phyloP scores from a whole-genome alignment of 371 early-diverging fungal genomes.

The Mycotypha africana region DNA sequence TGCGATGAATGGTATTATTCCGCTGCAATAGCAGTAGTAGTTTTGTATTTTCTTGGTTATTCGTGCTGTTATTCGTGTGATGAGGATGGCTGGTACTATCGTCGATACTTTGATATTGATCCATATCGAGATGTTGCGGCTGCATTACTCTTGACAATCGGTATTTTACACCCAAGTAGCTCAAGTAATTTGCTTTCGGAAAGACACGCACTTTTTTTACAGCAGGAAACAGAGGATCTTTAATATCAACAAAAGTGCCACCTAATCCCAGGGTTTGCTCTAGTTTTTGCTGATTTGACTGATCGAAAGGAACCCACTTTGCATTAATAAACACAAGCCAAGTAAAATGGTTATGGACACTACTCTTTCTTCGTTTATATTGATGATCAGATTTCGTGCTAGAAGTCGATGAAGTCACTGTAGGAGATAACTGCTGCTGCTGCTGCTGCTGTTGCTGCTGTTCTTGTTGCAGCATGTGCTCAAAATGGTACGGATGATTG shows the following conservation, averaged over 20 bases:
- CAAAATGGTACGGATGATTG: slow-evolving; percentile 34
- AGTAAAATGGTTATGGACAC: slow-evolving; percentile 20
- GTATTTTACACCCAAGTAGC: slow-evolving; percentile 44
- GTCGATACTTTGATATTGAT: no score
- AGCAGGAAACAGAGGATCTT: slow-evolving; percentile 36
- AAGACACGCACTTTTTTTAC: slow-evolving; percentile 45
- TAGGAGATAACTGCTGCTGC: no score
- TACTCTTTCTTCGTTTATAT: no score
- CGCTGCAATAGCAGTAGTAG: no score
- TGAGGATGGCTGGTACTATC: no score
- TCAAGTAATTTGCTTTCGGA: slow-evolving; percentile 42
- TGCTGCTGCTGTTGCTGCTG: no score
- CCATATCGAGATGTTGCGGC: slow-evolving; percentile 23
- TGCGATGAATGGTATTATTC: no score
- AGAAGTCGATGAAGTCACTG: no score
- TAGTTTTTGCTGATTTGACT: slow-evolving; percentile 31
- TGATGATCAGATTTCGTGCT: no score
- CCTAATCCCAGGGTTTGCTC: slow-evolving; percentile 42
- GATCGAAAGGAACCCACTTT: slow-evolving; percentile 44
- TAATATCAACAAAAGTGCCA: slow-evolving; percentile 45
- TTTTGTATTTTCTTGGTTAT: no score
- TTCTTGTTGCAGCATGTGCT: slow-evolving; percentile 25
- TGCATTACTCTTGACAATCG: slow-evolving; percentile 46
- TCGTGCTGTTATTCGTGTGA: no score
- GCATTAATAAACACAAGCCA: slow-evolving; percentile 42